These are phyloP conservation scores for Pseudevernia furfuracea DNA, from an alignment of 495 filamentous ascomycete species.

Conservation along the genomic window DNA sequence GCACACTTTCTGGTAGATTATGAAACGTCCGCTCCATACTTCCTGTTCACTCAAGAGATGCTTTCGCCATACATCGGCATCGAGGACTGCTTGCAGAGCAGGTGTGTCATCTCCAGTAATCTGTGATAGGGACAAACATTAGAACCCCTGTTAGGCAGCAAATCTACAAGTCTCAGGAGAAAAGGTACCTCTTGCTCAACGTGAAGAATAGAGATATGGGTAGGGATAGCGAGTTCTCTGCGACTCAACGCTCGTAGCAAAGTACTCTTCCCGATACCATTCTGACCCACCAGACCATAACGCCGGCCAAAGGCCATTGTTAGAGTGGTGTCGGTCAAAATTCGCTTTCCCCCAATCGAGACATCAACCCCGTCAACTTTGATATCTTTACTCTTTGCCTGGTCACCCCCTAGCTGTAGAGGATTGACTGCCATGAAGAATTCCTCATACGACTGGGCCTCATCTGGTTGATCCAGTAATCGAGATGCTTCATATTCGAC, in stretches of 20 bases:
- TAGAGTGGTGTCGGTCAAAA: conserved; percentile 79
- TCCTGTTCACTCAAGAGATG: conserved; percentile 85
- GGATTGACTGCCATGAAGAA: conserved; percentile 99
- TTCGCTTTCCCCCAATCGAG: conserved; percentile 79
- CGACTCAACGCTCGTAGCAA: conserved; percentile 83
- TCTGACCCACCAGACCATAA: conserved; percentile 96
- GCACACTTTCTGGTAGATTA: neutral
- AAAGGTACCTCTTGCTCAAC: conserved; percentile 85
- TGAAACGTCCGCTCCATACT: conserved; percentile 39
- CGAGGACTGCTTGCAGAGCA: conserved; percentile 88
- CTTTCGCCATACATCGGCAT: conserved; percentile 98
- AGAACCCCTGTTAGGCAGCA: neutral
- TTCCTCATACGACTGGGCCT: conserved; percentile 93
- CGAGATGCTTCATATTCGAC: conserved; percentile 95
- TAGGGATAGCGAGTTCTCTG: conserved; percentile 88
- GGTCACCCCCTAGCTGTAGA: conserved; percentile 72
- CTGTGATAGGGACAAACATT: conserved; percentile 34
- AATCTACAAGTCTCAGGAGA: neutral
- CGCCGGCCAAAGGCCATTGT: conserved; percentile 89
- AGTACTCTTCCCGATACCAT: conserved; percentile 99
- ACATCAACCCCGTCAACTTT: conserved; percentile 95
- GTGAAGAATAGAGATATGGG: conserved; percentile 96
- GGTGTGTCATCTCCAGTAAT: conserved; percentile 95
- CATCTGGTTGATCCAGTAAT: conserved; percentile 72
- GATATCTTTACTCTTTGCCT: conserved; percentile 95